phyloP scores from a whole-genome alignment of 768 basidiomycete species.

The Auricularia cornea region DNA sequence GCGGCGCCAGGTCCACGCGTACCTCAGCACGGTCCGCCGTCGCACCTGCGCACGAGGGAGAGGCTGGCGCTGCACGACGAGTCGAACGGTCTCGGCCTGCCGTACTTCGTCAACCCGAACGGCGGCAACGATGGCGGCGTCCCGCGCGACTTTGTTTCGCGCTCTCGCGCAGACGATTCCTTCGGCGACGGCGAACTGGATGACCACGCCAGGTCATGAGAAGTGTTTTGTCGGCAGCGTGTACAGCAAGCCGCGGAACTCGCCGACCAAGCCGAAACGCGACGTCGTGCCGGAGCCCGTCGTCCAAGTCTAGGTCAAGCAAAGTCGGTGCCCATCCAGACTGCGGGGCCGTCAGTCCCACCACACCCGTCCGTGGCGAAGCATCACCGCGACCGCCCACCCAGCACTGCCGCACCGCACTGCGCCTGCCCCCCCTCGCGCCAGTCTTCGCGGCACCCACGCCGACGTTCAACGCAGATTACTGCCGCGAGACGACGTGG shows the following conservation, averaged over 20 bases:
- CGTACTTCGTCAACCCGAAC: slow-evolving; percentile 91
- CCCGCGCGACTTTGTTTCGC: slow-evolving; percentile 95
- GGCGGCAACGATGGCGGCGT: slow-evolving; percentile 89
- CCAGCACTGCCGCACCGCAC: neutral
- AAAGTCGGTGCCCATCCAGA: neutral
- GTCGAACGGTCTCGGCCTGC: slow-evolving; percentile 90
- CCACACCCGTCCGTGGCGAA: no score
- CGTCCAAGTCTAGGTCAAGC: neutral
- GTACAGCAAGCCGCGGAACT: neutral
- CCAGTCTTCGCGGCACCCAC: neutral
- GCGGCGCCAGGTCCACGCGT: slow-evolving; percentile 47
- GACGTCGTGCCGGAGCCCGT: neutral
- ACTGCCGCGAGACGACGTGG: neutral
- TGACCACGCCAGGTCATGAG: neutral
- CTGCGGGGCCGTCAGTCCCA: neutral
- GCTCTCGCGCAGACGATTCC: slow-evolving; percentile 85
- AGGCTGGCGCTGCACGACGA: slow-evolving; percentile 99
- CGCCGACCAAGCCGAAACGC: neutral
- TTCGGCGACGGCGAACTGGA: no score
- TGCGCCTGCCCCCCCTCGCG: neutral
- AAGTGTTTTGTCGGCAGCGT: neutral
- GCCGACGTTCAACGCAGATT: neutral
- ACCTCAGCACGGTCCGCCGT: slow-evolving; percentile 99
- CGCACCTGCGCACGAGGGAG: slow-evolving; percentile 88
- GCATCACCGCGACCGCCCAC: neutral